Percentiles rank a stretch among this genome's conserved stretches.
phyloP scores from a whole-genome alignment of 1,284 basidiomycete species.

The Caloboletus firmus region DNA sequence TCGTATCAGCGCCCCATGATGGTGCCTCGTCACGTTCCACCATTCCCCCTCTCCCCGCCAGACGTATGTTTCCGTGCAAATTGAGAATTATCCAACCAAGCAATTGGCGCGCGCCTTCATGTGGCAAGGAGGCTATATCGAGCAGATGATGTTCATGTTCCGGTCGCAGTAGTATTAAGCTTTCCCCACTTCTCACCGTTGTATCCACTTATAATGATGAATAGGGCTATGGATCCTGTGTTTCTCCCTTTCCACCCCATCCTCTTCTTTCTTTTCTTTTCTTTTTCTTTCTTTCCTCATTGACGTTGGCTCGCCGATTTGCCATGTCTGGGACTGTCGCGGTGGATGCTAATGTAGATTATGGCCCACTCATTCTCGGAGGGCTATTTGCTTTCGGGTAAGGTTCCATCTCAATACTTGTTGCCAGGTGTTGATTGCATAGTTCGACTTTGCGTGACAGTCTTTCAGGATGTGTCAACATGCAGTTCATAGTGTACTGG shows the following conservation, averaged over 20 bases:
- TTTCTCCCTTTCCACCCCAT: neutral
- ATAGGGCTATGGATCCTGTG: neutral
- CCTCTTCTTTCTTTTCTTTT: no score
- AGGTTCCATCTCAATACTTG: neutral
- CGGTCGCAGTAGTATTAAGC: neutral
- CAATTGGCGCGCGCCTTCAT: neutral
- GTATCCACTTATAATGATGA: conserved; percentile 8
- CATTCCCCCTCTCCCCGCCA: neutral
- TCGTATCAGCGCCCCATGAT: neutral
- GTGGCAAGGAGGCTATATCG: neutral
- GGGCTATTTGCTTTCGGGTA: conserved; percentile 28
- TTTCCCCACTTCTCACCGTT: conserved; percentile 4
- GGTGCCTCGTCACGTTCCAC: neutral
- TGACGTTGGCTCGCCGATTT: neutral
- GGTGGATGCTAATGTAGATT: conserved; percentile 9
- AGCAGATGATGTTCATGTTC: neutral
- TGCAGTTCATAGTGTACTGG: conserved; percentile 30
- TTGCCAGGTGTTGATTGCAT: neutral
- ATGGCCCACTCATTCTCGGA: conserved; percentile 24
- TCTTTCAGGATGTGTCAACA: conserved; percentile 28
- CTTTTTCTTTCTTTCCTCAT: neutral
- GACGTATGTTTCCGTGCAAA: neutral
- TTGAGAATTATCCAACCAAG: neutral
- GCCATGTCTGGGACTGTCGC: neutral
- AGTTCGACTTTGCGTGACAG: conserved; percentile 3